Conservation (phyloP, 169 alveolate genomes). For the Eimeria praecox region DNA sequence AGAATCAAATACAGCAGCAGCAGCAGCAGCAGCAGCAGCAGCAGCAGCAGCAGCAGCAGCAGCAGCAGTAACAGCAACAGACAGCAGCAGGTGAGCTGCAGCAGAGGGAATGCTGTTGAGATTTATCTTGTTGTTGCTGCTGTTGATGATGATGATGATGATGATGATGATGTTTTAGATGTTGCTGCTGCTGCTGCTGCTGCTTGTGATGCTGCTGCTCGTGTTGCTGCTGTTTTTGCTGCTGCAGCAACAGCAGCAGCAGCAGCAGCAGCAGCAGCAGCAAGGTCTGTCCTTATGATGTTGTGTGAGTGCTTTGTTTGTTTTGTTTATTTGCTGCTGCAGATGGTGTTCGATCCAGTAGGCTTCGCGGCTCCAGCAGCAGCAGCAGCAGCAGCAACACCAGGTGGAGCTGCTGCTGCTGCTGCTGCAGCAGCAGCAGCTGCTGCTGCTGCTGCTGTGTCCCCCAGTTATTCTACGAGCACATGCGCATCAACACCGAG, state of each 20-base stretch:
- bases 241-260: constrained; percentile 9
- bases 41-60: no score
- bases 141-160: background rate
- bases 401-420: background rate
- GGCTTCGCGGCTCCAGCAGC: background rate
- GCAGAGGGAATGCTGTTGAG: no score
- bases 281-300: background rate
- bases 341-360: background rate
- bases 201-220: no score
- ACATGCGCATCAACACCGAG: constrained; percentile 35
- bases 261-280: constrained; percentile 27
- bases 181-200: no score
- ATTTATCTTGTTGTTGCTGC: constrained; percentile 16
- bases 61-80: no score
- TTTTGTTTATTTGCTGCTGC: background rate
- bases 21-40: no score
- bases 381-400: background rate
- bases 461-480: constrained; percentile 21
- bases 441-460: constrained; percentile 48
- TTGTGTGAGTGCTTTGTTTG: background rate
- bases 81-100: no score
- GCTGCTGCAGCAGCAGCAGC: constrained; percentile 35
- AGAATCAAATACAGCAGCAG: no score
- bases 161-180: no score
- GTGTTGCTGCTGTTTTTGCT: constrained; percentile 19